phyloP scores from a whole-genome alignment of 1,139 yeast species.

The Nadsonia commutata region DNA sequence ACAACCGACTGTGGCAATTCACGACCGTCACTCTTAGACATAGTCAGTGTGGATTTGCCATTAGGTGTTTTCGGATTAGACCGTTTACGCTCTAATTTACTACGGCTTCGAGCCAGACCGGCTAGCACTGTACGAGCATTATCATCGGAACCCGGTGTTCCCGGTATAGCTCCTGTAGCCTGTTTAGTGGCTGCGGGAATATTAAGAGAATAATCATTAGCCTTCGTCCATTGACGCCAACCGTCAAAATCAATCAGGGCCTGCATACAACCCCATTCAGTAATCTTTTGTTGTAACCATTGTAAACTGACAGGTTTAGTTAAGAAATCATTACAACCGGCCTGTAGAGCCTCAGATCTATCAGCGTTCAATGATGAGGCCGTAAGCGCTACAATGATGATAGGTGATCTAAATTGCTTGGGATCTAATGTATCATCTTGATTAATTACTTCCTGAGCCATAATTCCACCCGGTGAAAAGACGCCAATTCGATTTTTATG shows the following conservation, averaged over 20 bases:
- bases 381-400: slow-evolving; percentile 88
- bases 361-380: slow-evolving; percentile 85
- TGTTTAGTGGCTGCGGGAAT: background rate
- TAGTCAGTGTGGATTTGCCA: background rate
- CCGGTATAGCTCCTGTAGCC: background rate
- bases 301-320: slow-evolving; percentile 94
- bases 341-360: slow-evolving; percentile 79
- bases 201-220: background rate
- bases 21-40: background rate
- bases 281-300: slow-evolving; percentile 87
- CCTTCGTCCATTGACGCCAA: slow-evolving; percentile 68
- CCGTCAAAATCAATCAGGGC: slow-evolving; percentile 93
- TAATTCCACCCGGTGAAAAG: slow-evolving; percentile 28
- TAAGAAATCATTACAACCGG: slow-evolving; percentile 92
- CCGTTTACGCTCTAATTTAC: background rate
- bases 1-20: background rate
- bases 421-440: slow-evolving; percentile 41
- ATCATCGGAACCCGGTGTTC: background rate
- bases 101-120: background rate
- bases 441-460: slow-evolving; percentile 3
- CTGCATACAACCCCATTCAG: slow-evolving; percentile 93
- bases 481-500: slow-evolving; percentile 72
- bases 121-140: background rate
- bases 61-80: background rate
- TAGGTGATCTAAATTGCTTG: slow-evolving; percentile 65